A percentile compares a stretch with the other conserved stretches of the same genome.
These are phyloP conservation scores for Pistacia vera DNA, from an alignment of 345 rosid species.

Conservation along the genomic window DNA sequence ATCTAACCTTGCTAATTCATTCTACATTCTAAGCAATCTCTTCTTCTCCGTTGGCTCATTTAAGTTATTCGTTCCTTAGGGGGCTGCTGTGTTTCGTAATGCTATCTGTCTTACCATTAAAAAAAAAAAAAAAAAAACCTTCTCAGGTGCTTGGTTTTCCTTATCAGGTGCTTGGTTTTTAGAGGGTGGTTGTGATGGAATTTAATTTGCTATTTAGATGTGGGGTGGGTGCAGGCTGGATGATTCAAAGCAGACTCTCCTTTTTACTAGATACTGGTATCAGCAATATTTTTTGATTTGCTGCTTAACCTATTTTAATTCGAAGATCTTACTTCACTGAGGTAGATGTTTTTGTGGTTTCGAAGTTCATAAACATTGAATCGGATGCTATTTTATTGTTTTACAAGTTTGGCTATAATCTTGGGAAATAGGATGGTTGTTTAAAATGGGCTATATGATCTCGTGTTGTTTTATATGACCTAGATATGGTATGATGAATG, in stretches of 20 bases:
- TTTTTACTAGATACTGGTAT: neutral
- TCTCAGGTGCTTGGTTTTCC: constrained; percentile 6
- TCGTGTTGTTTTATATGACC: neutral
- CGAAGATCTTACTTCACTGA: neutral
- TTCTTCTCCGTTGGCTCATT: neutral
- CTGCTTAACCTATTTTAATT: neutral
- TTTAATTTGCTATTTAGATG: neutral
- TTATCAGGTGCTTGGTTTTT: constrained; percentile 12
- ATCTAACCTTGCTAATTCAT: neutral
- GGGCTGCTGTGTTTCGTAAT: neutral
- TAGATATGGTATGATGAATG: neutral
- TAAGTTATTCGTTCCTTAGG: neutral
- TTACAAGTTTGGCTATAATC: neutral
- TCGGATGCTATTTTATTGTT: neutral
- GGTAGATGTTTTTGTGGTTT: neutral
- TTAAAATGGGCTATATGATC: neutral
- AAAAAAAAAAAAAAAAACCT: neutral
- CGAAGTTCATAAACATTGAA: neutral
- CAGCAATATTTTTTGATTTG: neutral
- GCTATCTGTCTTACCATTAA: neutral
- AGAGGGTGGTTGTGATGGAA: neutral
- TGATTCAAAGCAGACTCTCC: neutral
- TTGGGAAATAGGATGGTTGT: neutral
- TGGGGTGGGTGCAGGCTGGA: neutral
- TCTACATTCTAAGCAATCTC: neutral